phyloP scores from a whole-genome alignment of 805 yeast genomes.

The Cyberlindnera petersonii region DNA sequence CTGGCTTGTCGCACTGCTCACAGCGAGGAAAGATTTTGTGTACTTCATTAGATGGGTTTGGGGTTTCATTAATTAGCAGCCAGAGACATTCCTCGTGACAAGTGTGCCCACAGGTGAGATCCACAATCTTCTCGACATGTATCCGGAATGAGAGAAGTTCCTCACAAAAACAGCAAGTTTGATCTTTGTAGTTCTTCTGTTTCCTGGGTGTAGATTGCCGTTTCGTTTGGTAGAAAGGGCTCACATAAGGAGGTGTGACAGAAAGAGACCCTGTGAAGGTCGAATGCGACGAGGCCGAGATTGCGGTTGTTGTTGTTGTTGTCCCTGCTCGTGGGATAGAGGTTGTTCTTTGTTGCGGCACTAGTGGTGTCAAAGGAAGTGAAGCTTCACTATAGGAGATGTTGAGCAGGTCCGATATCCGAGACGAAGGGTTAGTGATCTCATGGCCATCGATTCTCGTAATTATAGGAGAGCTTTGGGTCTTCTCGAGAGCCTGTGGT shows the following conservation, averaged over 20 bases:
- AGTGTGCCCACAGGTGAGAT: conserved; percentile 41
- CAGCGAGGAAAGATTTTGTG: conserved; percentile 25
- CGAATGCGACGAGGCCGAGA: background rate
- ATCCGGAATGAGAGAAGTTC: conserved; percentile 38
- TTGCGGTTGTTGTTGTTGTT: conserved; percentile 3
- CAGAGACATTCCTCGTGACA: conserved; percentile 44
- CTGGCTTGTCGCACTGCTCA: conserved; percentile 18
- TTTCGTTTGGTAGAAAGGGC: conserved; percentile 18
- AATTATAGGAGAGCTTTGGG: conserved; percentile 2
- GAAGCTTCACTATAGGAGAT: background rate
- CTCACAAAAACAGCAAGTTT: conserved; percentile 40
- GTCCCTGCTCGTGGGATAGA: conserved; percentile 19
- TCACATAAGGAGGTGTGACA: conserved; percentile 17
- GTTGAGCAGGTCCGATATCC: background rate
- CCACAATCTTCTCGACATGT: conserved; percentile 34
- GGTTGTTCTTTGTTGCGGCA: conserved; percentile 18
- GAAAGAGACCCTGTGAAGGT: background rate
- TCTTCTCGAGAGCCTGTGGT: background rate
- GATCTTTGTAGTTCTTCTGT: conserved; percentile 18
- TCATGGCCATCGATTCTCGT: conserved; percentile 2
- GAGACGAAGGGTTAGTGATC: too few relatives aligned
- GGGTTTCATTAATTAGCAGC: conserved; percentile 18
- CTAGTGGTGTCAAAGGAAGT: background rate
- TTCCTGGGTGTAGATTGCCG: conserved; percentile 16
- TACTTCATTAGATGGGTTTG: conserved; percentile 5